These are phyloP conservation scores for Coniferiporia weirii DNA, from an alignment of 1,284 basidiomycete genomes.

Conservation along the genomic window DNA sequence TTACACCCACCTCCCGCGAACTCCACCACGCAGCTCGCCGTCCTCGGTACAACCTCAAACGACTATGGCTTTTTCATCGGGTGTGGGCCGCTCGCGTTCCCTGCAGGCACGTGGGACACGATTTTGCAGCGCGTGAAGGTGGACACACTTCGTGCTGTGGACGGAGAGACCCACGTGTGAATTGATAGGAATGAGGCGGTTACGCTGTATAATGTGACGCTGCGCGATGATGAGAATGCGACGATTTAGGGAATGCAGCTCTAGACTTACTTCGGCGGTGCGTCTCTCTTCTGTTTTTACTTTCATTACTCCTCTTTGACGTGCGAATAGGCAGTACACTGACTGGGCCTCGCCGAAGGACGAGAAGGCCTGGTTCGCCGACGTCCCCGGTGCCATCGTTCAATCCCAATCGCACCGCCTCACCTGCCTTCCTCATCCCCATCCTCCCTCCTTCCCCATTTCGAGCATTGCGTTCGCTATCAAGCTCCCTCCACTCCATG, in stretches of 20 bases:
- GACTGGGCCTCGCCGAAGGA: conserved; percentile 34
- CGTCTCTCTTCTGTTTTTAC: not conserved
- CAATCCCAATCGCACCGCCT: conserved; percentile 2
- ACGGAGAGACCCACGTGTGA: conserved; percentile 23
- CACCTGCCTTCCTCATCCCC: not conserved
- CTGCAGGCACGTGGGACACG: conserved; percentile 31
- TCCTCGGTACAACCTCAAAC: conserved; percentile 22
- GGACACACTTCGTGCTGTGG: too few relatives aligned
- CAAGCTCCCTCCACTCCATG: too few relatives aligned
- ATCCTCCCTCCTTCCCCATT: not conserved
- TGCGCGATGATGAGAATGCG: conserved; percentile 20
- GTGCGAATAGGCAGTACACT: conserved; percentile 22
- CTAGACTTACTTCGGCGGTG: conserved; percentile 39
- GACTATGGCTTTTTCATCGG: conserved; percentile 27
- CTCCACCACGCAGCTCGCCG: conserved; percentile 6
- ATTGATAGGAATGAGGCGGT: conserved; percentile 21
- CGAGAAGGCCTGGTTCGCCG: conserved; percentile 36
- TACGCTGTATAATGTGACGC: conserved; percentile 19
- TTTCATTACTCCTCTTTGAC: too few relatives aligned
- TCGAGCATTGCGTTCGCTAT: too few relatives aligned
- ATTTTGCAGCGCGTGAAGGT: conserved; percentile 34
- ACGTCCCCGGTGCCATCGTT: conserved; percentile 24
- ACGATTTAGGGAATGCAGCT: conserved; percentile 26
- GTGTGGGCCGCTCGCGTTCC: conserved; percentile 23
- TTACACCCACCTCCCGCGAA: too few relatives aligned